A percentile compares a stretch with the other conserved stretches of the same genome.
These are phyloP conservation scores for Malassezia japonica DNA, from an alignment of 1,284 basidiomycete genomes.

Conservation along the genomic window DNA sequence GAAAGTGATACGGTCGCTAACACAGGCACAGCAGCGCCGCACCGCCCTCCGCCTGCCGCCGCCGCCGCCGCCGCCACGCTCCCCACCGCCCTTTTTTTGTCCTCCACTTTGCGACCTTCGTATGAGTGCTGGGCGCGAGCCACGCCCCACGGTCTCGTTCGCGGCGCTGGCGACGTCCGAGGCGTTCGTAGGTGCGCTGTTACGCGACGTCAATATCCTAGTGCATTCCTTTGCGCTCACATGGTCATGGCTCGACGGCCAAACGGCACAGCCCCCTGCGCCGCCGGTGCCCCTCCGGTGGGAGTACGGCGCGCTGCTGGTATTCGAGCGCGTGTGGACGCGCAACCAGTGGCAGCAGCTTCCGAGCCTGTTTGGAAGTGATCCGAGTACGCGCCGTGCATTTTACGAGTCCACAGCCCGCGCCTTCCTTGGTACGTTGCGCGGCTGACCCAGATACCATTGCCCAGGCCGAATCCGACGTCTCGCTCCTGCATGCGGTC, in stretches of 20 bases:
- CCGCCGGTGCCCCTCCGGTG: conserved; percentile 5
- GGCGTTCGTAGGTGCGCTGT: conserved; percentile 6
- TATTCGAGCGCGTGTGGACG: conserved; percentile 16
- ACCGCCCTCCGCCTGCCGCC: too few species aligned
- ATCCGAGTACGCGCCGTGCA: background rate
- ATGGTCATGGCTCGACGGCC: conserved; percentile 16
- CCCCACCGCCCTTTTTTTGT: background rate
- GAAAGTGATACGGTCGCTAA: background rate
- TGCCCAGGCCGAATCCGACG: background rate
- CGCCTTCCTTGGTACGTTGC: conserved; percentile 6
- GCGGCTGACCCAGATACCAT: background rate
- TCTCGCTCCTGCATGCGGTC: conserved; percentile 2
- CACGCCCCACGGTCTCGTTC: background rate
- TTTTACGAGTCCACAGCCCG: background rate
- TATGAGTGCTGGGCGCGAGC: background rate
- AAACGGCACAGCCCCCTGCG: background rate
- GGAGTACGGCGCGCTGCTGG: conserved; percentile 15
- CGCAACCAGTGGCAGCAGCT: conserved; percentile 10
- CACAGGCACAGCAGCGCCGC: too few species aligned
- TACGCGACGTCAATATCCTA: conserved; percentile 15
- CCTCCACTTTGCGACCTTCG: background rate
- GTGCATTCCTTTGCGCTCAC: conserved; percentile 14
- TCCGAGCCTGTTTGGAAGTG: background rate
- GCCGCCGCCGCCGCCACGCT: background rate
- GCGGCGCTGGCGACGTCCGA: conserved; percentile 7